Conservation (phyloP, 2,329 filamentous ascomycete genomes). For the Xylaria sp. region DNA sequence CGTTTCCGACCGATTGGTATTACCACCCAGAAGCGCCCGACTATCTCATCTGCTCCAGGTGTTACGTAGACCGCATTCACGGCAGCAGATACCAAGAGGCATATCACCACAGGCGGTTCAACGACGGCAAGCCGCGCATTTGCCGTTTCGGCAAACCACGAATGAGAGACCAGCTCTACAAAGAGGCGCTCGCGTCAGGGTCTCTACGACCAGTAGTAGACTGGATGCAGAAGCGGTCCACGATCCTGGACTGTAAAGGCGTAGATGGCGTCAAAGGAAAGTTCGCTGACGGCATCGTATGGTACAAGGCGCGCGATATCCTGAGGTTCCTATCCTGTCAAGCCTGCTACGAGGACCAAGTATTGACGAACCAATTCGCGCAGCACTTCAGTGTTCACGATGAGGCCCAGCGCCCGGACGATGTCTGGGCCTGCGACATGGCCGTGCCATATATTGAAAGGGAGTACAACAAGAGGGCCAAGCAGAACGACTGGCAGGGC, state of each 20-base stretch:
- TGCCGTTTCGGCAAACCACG: conserved; percentile 43
- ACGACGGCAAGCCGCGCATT: conserved; percentile 36
- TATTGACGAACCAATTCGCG: conserved; percentile 22
- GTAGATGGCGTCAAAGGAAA: conserved; percentile 26
- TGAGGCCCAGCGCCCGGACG: conserved; percentile 16
- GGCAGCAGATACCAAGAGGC: conserved; percentile 36
- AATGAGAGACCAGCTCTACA: conserved; percentile 44
- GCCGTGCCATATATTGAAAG: conserved; percentile 40
- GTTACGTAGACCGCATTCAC: conserved; percentile 47
- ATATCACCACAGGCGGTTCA: conserved; percentile 37
- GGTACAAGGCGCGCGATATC: conserved; percentile 30
- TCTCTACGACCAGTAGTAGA: conserved; percentile 34
- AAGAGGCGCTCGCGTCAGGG: conserved; percentile 38
- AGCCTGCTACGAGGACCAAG: conserved; percentile 34
- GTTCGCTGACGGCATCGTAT: conserved; percentile 19
- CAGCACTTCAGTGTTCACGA: conserved; percentile 18
- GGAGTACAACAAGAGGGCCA: conserved; percentile 37
- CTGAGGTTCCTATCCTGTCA: conserved; percentile 31
- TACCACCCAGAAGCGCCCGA: conserved; percentile 41
- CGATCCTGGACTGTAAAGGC: conserved; percentile 32
- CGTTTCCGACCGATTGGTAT: conserved; percentile 47
- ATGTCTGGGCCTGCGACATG: conserved; percentile 43
- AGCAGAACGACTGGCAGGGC: conserved; percentile 39
- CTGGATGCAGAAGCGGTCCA: conserved; percentile 39
- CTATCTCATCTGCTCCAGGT: conserved; percentile 49